phyloP scores from a whole-genome alignment of 2,329 filamentous ascomycete genomes.

The Celoporthe dispersa region DNA sequence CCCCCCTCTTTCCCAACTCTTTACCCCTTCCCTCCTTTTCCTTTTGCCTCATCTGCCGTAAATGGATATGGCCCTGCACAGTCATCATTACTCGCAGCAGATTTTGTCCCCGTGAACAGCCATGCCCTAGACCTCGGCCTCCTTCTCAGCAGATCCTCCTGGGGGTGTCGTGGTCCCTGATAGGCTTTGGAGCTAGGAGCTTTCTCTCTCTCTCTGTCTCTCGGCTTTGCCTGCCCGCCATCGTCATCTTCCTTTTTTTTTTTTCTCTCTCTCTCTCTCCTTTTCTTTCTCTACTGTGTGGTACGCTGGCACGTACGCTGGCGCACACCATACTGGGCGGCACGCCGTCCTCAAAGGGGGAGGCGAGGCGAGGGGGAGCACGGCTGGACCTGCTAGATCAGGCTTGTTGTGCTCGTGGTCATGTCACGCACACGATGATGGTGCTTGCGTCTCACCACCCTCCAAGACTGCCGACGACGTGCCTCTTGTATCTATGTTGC shows the following conservation, averaged over 20 bases:
- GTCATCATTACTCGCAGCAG: constrained; percentile 40
- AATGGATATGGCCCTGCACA: constrained; percentile 40
- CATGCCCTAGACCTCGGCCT: constrained; percentile 7
- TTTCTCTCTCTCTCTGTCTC: neutral
- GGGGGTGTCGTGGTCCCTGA: neutral
- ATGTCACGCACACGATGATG: constrained; percentile 19
- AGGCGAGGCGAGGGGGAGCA: neutral
- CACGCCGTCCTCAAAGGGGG: neutral
- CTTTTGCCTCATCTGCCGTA: constrained; percentile 29
- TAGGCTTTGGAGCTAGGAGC: neutral
- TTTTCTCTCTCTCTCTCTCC: neutral
- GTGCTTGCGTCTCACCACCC: constrained; percentile 20
- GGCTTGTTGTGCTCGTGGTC: constrained; percentile 11
- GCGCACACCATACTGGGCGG: neutral
- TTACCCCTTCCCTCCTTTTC: too few relatives aligned
- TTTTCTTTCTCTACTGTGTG: neutral
- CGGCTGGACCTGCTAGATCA: constrained; percentile 26
- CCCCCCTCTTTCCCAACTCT: too few relatives aligned
- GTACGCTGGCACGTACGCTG: neutral
- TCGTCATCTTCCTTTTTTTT: neutral
- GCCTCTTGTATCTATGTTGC: neutral
- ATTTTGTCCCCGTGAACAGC: constrained; percentile 36
- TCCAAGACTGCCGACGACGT: constrained; percentile 23
- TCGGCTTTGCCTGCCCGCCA: neutral
- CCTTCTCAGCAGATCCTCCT: neutral